Evolutionary conservation across 208 protist species (phyloP).

Genomic region (Trypanosoma boissoni): DNA sequence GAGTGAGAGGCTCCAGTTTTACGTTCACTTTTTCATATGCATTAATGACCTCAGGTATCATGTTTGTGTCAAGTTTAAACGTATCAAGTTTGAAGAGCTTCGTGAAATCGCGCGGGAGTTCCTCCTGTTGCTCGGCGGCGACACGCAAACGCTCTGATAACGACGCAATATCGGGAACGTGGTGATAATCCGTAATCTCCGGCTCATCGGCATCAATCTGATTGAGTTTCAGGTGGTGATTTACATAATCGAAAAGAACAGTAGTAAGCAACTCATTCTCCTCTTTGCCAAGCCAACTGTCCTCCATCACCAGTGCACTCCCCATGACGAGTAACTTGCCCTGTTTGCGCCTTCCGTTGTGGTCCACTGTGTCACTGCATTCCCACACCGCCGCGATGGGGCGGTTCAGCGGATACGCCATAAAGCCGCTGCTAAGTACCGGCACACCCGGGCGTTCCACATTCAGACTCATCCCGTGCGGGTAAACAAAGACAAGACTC

Average conservation of each 20-base stretch:
- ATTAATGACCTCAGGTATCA: slow-evolving; percentile 92
- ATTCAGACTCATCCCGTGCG: slow-evolving; percentile 93
- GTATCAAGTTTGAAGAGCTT: slow-evolving; percentile 91
- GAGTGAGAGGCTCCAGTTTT: slow-evolving; percentile 92
- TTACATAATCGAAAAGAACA: slow-evolving; percentile 87
- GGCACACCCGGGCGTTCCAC: slow-evolving; percentile 92
- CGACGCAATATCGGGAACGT: slow-evolving; percentile 93
- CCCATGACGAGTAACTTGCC: slow-evolving; percentile 92
- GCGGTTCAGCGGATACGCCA: slow-evolving; percentile 94
- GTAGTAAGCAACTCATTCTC: slow-evolving; percentile 90
- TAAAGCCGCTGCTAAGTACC: slow-evolving; percentile 93
- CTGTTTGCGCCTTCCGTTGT: slow-evolving; percentile 71
- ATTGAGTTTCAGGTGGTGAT: slow-evolving; percentile 88
- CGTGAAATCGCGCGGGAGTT: slow-evolving; percentile 94
- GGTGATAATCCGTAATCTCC: slow-evolving; percentile 94
- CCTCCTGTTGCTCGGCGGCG: slow-evolving; percentile 95
- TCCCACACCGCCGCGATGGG: slow-evolving; percentile 89
- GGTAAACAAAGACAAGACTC: slow-evolving; percentile 92
- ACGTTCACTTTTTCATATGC: slow-evolving; percentile 90
- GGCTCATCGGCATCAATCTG: slow-evolving; percentile 94
- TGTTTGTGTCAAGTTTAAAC: slow-evolving; percentile 94
- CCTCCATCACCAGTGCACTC: slow-evolving; percentile 88
- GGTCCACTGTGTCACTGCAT: slow-evolving; percentile 57
- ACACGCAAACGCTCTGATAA: slow-evolving; percentile 90
- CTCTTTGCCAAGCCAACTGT: slow-evolving; percentile 93